phyloP scores from a whole-genome alignment of 2,329 filamentous ascomycete genomes.

The Rhynchosporium graminicola region DNA sequence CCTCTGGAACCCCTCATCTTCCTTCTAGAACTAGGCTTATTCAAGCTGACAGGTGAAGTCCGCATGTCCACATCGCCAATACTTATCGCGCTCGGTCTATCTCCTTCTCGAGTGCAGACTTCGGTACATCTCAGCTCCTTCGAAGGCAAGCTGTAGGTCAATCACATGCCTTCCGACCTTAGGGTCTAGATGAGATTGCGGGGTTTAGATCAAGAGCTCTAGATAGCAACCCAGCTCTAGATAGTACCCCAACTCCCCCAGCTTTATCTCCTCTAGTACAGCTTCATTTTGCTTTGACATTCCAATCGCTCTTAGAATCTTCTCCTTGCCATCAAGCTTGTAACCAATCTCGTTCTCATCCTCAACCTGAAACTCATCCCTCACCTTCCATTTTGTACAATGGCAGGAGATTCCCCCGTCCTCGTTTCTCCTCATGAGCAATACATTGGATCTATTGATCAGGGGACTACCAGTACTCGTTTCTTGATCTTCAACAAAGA shows the following conservation, averaged over 20 bases:
- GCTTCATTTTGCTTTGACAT: no score
- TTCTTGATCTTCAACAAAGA: conserved; percentile 87
- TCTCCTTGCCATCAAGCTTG: no score
- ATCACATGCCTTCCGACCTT: conserved; percentile 18
- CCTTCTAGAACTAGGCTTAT: not conserved
- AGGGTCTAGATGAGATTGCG: conserved; percentile 16
- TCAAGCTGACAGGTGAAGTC: conserved; percentile 10
- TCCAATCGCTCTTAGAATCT: no score
- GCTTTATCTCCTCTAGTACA: not conserved
- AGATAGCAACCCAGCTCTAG: conserved; percentile 11
- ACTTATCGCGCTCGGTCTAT: not conserved
- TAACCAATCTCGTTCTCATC: no score
- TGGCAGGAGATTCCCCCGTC: conserved; percentile 21
- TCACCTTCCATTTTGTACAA: not conserved
- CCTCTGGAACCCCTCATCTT: conserved; percentile 5
- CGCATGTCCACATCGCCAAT: not conserved
- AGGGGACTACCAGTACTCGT: conserved; percentile 84
- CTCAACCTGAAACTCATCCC: not conserved
- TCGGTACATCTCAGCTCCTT: conserved; percentile 1
- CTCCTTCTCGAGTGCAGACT: not conserved
- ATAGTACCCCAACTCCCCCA: conserved; percentile 14
- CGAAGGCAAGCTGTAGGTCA: not conserved
- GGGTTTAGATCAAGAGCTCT: conserved; percentile 14
- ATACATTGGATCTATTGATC: conserved; percentile 73
- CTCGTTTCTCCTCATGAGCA: conserved; percentile 22